Conservation (phyloP, 2,329 filamentous ascomycete genomes). For the Neurospora sp. region DNA sequence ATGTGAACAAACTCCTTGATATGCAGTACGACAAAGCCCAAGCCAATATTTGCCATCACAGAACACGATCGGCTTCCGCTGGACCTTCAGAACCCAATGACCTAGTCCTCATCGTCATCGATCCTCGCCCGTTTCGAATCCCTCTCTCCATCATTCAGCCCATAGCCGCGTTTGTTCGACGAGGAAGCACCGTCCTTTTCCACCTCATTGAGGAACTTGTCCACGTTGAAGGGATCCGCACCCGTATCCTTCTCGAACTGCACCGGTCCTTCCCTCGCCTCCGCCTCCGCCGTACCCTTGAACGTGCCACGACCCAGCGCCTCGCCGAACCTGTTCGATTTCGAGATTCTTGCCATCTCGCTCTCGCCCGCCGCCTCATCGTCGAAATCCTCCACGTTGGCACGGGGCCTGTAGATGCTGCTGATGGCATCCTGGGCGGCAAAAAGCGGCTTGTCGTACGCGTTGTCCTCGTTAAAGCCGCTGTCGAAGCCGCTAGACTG, state of each 20-base stretch:
- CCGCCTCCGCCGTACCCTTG: slow-evolving; percentile 73
- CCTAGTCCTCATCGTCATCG: slow-evolving; percentile 54
- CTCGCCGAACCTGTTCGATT: slow-evolving; percentile 72
- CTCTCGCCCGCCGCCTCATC: slow-evolving; percentile 70
- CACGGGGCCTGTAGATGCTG: slow-evolving; percentile 80
- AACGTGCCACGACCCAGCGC: slow-evolving; percentile 84
- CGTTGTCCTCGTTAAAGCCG: slow-evolving; percentile 95
- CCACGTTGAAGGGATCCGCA: slow-evolving; percentile 82
- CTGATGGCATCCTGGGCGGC: slow-evolving; percentile 90
- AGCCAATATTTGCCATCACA: not conserved
- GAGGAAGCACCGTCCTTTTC: slow-evolving; percentile 41
- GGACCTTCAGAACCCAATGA: slow-evolving; percentile 10
- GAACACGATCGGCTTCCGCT: not conserved
- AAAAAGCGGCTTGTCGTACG: slow-evolving; percentile 94
- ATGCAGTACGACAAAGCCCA: not conserved
- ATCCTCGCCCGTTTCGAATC: slow-evolving; percentile 66
- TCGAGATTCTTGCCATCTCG: slow-evolving; percentile 82
- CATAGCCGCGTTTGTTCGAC: slow-evolving; percentile 56
- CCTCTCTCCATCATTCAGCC: slow-evolving; percentile 56
- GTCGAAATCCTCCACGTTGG: slow-evolving; percentile 64
- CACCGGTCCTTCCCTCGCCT: slow-evolving; percentile 83
- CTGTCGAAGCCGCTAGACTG: slow-evolving; percentile 82
- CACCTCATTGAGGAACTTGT: slow-evolving; percentile 81
- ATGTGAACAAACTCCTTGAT: not conserved
- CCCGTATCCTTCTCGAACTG: slow-evolving; percentile 84